Evolutionary conservation across 202 grass and related monocot genomes (phyloP), one percentile per base, ranked within the genome.

Genomic region (Alloteropsis angusta): DNA sequence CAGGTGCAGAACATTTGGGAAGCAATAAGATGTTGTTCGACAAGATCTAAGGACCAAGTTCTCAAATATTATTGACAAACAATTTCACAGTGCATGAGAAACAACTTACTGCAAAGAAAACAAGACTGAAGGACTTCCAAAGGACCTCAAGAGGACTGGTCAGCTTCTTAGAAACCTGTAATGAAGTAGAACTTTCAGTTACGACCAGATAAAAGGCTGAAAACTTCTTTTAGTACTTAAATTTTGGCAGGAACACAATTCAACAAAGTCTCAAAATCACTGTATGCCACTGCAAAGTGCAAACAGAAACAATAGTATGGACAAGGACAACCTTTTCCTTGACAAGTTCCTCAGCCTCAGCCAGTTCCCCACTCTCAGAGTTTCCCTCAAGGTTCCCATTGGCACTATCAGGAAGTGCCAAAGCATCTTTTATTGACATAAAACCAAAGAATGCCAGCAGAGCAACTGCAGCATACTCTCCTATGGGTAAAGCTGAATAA

Each of bases 371-470:
- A 64, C 89, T 84, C 84, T 98, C 91, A 58, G 86, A 76, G 47
- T 69, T 85, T 26, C 80, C 87, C 28, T 90, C 36, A 42, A 74
- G 54, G 45, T 83, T 72, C 17, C 53, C 70, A 17, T 87, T 95
- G 7, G 60, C 39, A 47, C 61, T 63, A 62, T 88, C 84, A 72
- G 91, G 89, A 82, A 94, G 78, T 70, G 76, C 87, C 85, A 84
- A 89, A 54, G 92, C 91, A 90, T 98, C 90, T 90, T 85, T 98
- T 81, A 98, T 95, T 73, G 95, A 98, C 36, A 93, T 98, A 25
- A 95, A 81, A 65, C 95, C 95, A 81, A 95, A 98, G 65, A 98
- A 93, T 60, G 95, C 81, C 22, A 98, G 87, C 16, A 98, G 85
- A 36, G 89, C 92, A 85, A 95, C 84, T 34, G 95, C 92, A 43